Percentiles rank a stretch among this genome's conserved stretches.
phyloP scores from a whole-genome alignment of 73 alveolate species.

The Paramecium sonneborni region DNA sequence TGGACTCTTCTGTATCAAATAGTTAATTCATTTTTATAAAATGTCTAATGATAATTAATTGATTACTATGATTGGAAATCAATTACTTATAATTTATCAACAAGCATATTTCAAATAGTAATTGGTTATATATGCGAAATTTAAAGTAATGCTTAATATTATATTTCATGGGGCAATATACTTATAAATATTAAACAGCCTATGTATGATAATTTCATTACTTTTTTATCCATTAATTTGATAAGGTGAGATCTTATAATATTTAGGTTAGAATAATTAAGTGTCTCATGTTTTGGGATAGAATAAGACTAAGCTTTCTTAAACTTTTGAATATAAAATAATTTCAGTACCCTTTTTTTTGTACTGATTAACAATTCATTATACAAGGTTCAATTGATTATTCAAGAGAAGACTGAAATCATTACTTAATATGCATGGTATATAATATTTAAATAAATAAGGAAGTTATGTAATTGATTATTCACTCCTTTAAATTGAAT shows the following conservation, averaged over 20 bases:
- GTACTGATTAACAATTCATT: too few species aligned
- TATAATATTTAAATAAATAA: too few species aligned
- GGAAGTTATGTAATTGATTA: background rate
- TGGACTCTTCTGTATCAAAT: conserved; percentile 40
- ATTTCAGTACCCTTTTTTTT: background rate
- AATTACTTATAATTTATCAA: background rate
- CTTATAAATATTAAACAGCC: background rate
- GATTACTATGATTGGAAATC: background rate
- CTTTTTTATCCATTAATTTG: background rate
- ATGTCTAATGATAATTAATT: background rate
- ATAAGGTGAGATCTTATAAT: background rate
- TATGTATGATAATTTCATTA: background rate
- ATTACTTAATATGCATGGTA: background rate
- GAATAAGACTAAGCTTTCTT: background rate
- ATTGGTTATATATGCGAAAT: background rate
- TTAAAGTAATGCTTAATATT: background rate
- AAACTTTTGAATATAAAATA: background rate
- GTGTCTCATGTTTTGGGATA: background rate
- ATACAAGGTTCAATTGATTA: too few species aligned
- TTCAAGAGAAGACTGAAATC: background rate
- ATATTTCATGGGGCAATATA: background rate
- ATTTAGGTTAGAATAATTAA: background rate
- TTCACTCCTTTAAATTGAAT: background rate
- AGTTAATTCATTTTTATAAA: background rate
- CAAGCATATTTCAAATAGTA: background rate